Evolutionary conservation across 441 rosid genomes (phyloP).

Genomic region (Francoa sonchifolia): DNA sequence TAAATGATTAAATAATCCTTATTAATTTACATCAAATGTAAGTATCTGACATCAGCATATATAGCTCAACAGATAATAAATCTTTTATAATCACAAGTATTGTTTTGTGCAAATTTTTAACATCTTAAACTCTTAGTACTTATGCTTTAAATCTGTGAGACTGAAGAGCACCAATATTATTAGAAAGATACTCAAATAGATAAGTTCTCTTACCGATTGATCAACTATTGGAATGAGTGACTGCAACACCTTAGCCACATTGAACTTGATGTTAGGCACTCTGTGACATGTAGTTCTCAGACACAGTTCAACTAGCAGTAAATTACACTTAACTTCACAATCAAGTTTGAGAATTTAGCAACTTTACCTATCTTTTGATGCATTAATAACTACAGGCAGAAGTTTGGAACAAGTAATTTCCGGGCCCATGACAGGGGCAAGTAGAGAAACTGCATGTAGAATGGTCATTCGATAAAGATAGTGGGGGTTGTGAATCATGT

Average conservation of each 20-base stretch:
- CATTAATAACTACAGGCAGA: constrained; percentile 63
- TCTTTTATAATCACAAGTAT: no score
- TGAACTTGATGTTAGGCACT: constrained; percentile 93
- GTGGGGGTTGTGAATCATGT: constrained; percentile 37
- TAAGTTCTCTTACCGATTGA: constrained; percentile 85
- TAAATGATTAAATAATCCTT: no score
- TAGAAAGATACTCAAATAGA: no score
- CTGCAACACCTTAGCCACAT: constrained; percentile 88
- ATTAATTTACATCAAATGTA: no score
- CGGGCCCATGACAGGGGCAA: constrained; percentile 71
- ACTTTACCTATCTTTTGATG: constrained; percentile 75
- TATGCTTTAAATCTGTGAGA: no score
- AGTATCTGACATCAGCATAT: no score
- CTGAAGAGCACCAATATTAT: no score
- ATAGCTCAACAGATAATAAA: no score
- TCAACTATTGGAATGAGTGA: constrained; percentile 82
- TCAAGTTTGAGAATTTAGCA: background rate
- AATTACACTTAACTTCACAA: background rate
- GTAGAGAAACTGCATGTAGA: constrained; percentile 68
- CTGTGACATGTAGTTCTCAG: constrained; percentile 22
- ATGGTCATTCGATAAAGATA: constrained; percentile 88
- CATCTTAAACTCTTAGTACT: no score
- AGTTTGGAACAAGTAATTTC: constrained; percentile 80
- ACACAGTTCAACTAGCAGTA: background rate
- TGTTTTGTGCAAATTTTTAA: no score